Percentiles rank a stretch among this genome's conserved stretches.
phyloP scores from a whole-genome alignment of 139 green algal genomes.

The Micromonas pusilla region DNA sequence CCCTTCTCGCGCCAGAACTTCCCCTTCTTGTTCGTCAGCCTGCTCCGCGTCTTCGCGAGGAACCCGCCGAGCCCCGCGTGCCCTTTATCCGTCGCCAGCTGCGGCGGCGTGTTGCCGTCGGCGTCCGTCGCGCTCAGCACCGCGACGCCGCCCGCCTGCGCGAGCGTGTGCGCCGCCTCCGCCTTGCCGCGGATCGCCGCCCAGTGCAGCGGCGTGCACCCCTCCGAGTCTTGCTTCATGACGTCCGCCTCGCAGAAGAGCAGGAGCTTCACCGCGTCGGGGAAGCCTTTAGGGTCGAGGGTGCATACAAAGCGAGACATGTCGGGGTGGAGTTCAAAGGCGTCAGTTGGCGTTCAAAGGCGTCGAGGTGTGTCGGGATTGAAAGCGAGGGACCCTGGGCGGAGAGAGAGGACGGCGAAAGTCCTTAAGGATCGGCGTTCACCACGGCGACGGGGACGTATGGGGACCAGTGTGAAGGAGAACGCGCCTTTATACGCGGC shows the following conservation, averaged over 20 bases:
- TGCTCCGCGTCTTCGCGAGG: not conserved
- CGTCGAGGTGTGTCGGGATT: no score
- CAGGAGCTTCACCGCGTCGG: slow-evolving; percentile 28
- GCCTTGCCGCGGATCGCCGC: slow-evolving; percentile 61
- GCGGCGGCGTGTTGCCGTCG: slow-evolving; percentile 73
- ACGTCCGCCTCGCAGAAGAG: slow-evolving; percentile 51
- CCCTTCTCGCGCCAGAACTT: slow-evolving; percentile 46
- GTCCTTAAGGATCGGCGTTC: no score
- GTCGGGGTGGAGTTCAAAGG: no score
- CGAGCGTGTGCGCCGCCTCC: slow-evolving; percentile 79
- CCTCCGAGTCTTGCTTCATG: slow-evolving; percentile 62
- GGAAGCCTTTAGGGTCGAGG: no score
- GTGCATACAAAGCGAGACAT: no score
- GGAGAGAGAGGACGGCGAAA: no score
- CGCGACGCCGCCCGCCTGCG: slow-evolving; percentile 55
- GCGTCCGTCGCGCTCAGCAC: slow-evolving; percentile 56
- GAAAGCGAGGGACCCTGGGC: no score
- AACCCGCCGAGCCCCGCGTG: slow-evolving; percentile 41
- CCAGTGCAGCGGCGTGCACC: slow-evolving; percentile 53
- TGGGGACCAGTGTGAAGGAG: no score
- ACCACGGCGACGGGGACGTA: no score
- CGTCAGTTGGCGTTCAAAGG: no score
- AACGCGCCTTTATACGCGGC: slow-evolving; percentile 91
- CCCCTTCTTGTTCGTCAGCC: not conserved
- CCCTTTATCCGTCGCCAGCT: slow-evolving; percentile 87